Conservation (phyloP, 306 rosid species). For the Carpinus fangiana region DNA sequence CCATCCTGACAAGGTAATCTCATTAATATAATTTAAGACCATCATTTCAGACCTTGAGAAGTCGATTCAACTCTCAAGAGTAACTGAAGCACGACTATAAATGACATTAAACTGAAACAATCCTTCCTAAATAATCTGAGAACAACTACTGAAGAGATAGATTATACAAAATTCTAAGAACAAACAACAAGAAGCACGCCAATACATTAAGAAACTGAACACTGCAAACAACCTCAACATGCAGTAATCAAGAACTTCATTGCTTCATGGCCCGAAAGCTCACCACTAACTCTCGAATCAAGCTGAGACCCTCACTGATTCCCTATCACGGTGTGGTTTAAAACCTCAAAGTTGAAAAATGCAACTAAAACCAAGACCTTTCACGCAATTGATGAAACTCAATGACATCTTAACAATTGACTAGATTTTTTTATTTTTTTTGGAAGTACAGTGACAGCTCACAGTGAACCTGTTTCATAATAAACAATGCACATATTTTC, state of each 20-base stretch:
- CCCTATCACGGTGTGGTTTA: neutral
- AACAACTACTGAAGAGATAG: constrained; percentile 1
- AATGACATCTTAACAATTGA: constrained; percentile 13
- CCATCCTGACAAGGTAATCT: neutral
- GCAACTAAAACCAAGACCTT: constrained; percentile 3
- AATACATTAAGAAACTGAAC: constrained; percentile 16
- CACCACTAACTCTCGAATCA: constrained; percentile 4
- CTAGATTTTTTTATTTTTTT: constrained; percentile 1
- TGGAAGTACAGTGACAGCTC: constrained; percentile 24
- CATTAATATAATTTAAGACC: neutral
- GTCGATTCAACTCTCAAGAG: neutral
- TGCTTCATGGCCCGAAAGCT: constrained; percentile 1
- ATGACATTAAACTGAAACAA: neutral
- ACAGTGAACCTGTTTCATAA: constrained; percentile 20
- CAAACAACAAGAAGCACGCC: constrained; percentile 1
- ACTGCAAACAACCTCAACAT: constrained; percentile 12
- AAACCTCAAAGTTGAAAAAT: constrained; percentile 2
- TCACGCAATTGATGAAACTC: constrained; percentile 19
- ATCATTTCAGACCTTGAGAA: neutral
- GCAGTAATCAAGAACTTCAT: constrained; percentile 9
- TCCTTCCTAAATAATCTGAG: neutral
- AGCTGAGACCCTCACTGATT: neutral
- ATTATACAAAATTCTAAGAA: neutral
- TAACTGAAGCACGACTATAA: neutral
- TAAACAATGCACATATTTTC: constrained; percentile 26